These are phyloP conservation scores for Haematococcus sp. DNA, from an alignment of 139 green algal species.

Conservation along the genomic window DNA sequence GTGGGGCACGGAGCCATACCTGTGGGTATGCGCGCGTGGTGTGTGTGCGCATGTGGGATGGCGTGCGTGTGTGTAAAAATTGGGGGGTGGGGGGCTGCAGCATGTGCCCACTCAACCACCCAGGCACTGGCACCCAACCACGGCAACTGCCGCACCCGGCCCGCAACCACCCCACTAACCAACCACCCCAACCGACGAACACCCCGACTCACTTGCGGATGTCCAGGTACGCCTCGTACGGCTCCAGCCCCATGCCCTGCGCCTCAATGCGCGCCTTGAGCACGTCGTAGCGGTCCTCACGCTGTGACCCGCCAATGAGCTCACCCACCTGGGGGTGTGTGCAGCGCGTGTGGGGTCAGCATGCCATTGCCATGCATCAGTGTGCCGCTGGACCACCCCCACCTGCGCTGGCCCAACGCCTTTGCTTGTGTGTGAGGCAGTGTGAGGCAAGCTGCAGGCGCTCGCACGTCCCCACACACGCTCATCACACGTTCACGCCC, in stretches of 20 bases:
- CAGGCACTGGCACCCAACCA: neutral
- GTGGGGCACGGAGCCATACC: conserved; percentile 92
- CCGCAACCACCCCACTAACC: too few relatives aligned
- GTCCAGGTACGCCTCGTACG: conserved; percentile 95
- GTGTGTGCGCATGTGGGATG: neutral
- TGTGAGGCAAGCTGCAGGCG: too few relatives aligned
- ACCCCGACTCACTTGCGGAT: conserved; percentile 56
- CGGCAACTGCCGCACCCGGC: neutral
- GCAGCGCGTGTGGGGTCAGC: neutral
- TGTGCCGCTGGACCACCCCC: too few relatives aligned
- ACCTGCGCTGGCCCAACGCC: too few relatives aligned
- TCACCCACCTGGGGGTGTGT: conserved; percentile 66
- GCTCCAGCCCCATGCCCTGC: conserved; percentile 68
- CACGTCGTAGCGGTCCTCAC: conserved; percentile 78
- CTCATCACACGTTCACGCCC: too few relatives aligned
- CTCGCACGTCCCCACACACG: too few relatives aligned
- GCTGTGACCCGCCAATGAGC: conserved; percentile 89
- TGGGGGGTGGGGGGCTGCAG: neutral
- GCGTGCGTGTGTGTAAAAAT: neutral
- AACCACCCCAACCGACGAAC: too few relatives aligned
- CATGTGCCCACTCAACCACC: neutral
- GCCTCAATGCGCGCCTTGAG: conserved; percentile 62
- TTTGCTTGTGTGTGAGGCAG: too few relatives aligned
- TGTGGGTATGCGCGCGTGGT: neutral
- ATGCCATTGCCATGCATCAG: neutral